Percentiles rank a stretch among this genome's conserved stretches.
phyloP scores from a whole-genome alignment of 169 alveolate genomes.

The Plasmodium berghei region DNA sequence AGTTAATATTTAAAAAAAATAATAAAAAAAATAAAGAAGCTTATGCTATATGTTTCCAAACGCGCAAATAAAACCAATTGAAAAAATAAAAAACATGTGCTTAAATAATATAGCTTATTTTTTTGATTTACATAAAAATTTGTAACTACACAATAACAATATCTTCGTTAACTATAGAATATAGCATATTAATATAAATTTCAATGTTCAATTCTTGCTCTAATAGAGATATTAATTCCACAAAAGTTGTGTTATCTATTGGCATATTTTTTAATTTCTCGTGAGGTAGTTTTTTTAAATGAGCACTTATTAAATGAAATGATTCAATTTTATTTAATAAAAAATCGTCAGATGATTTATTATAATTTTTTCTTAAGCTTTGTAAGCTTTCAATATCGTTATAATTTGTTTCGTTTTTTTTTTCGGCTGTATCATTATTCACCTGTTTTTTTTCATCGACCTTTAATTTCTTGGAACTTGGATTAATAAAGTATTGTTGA shows the following conservation, averaged over 20 bases:
- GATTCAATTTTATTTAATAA: conserved; percentile 49
- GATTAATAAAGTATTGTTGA: background rate
- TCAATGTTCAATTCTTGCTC: conserved; percentile 60
- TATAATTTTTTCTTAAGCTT: background rate
- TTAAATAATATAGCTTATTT: no score
- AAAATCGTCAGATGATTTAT: conserved; percentile 26
- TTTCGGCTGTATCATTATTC: background rate
- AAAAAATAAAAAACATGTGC: no score
- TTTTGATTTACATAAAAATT: background rate
- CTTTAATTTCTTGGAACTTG: conserved; percentile 2
- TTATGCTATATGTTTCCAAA: no score
- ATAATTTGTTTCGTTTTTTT: background rate
- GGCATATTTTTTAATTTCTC: conserved; percentile 6
- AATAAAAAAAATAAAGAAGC: no score
- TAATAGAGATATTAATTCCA: conserved; percentile 18
- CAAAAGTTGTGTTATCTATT: conserved; percentile 20
- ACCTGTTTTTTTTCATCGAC: conserved; percentile 6
- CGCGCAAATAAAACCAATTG: no score
- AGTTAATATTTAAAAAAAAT: no score
- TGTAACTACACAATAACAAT: conserved; percentile 44
- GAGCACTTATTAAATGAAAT: conserved; percentile 13
- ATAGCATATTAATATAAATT: conserved; percentile 40
- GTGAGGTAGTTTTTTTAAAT: conserved; percentile 18
- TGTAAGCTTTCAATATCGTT: conserved; percentile 1
- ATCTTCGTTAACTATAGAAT: conserved; percentile 65